Base-by-base conservation (phyloP, 495 filamentous ascomycete genomes). In the Xylona heveae region DNA sequence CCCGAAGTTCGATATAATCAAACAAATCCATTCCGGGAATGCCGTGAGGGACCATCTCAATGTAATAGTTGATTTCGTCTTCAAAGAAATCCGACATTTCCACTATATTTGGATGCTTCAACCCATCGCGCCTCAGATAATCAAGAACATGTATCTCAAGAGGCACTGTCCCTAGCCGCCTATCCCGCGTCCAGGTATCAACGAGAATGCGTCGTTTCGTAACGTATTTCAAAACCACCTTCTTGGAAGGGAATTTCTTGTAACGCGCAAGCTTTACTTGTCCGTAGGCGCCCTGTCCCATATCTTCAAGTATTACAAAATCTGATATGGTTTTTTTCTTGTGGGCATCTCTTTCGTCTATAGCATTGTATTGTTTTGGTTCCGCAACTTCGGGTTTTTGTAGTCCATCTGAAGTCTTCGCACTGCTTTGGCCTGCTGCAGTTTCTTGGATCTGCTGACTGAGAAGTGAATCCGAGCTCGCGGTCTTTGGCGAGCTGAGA, bases 61-160 rank as follows among this genome's bases (percentile, higher is more conserved):
- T 99, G 46, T 99, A 95, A 49, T 99, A 99, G 43, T 99, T 95
- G 46, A 82, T 59, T 37, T 91, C 80, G 35, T 99, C 90, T 49
- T 99, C 88, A 48, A 99, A 99, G 54, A 95, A 99, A 37, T 90
- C 84, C 22, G 76, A 70, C 90, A 99, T 95, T 55, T 95, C 88
- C 18, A 99, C 81, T 37, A 99, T 93, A 44, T 95, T 95, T 16
- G 82, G 78, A 45, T 99, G 88, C 42, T 68, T 74, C 24, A 84
- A 59, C 17, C 78, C 84, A 40, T 91, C 82, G 3, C 78, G 64
- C 19, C 82, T 71, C 1, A 99, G 70, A 47, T 84, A 99, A 49
- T 99, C 81, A 6, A 99, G 61, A 26, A 95, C 88, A 42, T 99
- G 88, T 40, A 99, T 95, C 52, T 99, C 88, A 35, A 99, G 58